Percentiles rank a stretch among this genome's conserved stretches.
phyloP scores from a whole-genome alignment of 805 yeast species.

The Debaryomyces maramus region DNA sequence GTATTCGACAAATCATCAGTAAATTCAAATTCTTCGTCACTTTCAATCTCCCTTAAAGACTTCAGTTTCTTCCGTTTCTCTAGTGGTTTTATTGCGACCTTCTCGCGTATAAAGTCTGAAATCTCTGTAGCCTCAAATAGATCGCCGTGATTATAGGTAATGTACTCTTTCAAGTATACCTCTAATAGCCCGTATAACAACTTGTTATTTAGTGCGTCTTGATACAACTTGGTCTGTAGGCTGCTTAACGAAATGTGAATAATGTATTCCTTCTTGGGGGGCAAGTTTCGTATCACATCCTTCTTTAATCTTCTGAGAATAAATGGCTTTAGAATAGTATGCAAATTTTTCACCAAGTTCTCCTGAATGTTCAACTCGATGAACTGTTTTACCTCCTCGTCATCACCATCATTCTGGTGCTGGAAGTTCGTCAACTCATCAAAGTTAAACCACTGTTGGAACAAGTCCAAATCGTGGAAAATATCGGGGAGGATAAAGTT shows the following conservation, averaged over 20 bases:
- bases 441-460: conserved; percentile 94
- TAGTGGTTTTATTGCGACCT: conserved; percentile 24
- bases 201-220: conserved; percentile 45
- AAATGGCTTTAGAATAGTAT: conserved; percentile 86
- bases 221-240: conserved; percentile 64
- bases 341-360: conserved; percentile 71
- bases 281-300: conserved; percentile 67
- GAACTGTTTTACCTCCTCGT: conserved; percentile 44
- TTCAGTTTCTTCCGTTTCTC: conserved; percentile 13
- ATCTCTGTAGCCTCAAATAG: conserved; percentile 28
- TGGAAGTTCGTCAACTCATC: conserved; percentile 49
- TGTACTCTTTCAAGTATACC: conserved; percentile 52
- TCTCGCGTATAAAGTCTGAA: conserved; percentile 43
- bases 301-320: conserved; percentile 77
- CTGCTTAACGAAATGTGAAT: conserved; percentile 68
- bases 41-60: conserved; percentile 21
- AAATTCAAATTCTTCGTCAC: conserved; percentile 31
- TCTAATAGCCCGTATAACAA: conserved; percentile 47
- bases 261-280: conserved; percentile 87
- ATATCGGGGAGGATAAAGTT: conserved; percentile 92
- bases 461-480: conserved; percentile 83
- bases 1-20: conserved; percentile 1
- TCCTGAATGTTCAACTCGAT: conserved; percentile 54
- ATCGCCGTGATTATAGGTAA: conserved; percentile 37
- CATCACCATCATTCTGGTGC: conserved; percentile 9